A percentile compares a stretch with the other conserved stretches of the same genome.
phyloP scores from a whole-genome alignment of 1,284 basidiomycete species.

The Anthracocystis walkeri region DNA sequence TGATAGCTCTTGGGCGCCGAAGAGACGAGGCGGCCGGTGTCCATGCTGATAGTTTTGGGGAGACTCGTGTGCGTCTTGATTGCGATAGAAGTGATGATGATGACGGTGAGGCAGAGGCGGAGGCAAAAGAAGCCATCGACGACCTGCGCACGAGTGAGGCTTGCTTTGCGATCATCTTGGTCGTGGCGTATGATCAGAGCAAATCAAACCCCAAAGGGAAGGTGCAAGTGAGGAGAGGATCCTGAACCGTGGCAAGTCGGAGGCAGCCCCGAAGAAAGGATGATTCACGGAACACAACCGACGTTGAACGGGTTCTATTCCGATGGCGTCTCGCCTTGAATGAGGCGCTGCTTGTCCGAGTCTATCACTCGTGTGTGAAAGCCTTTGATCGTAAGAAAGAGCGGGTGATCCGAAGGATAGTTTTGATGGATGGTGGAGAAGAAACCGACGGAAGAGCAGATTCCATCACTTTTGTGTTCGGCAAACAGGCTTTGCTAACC shows the following conservation, averaged over 20 bases:
- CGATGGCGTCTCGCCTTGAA: neutral
- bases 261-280: too few relatives aligned
- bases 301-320: neutral
- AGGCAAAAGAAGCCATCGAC: constrained; percentile 25
- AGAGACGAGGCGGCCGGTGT: constrained; percentile 1
- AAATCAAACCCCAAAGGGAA: too few relatives aligned
- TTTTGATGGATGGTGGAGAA: neutral
- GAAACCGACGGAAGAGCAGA: neutral
- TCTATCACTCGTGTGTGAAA: neutral
- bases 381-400: neutral
- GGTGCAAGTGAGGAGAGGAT: too few relatives aligned
- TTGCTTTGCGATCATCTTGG: constrained; percentile 39
- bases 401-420: constrained; percentile 6
- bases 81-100: constrained; percentile 3
- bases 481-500: constrained; percentile 19
- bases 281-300: neutral
- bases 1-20: constrained; percentile 1
- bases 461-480: neutral
- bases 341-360: constrained; percentile 2
- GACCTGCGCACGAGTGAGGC: constrained; percentile 29
- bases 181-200: too few relatives aligned
- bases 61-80: constrained; percentile 23
- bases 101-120: constrained; percentile 6
- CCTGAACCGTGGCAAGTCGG: neutral
- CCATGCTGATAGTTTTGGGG: constrained; percentile 10